These are phyloP conservation scores for Backusella tuberculispora DNA, from an alignment of 192 early-diverging fungal species.

Conservation along the genomic window DNA sequence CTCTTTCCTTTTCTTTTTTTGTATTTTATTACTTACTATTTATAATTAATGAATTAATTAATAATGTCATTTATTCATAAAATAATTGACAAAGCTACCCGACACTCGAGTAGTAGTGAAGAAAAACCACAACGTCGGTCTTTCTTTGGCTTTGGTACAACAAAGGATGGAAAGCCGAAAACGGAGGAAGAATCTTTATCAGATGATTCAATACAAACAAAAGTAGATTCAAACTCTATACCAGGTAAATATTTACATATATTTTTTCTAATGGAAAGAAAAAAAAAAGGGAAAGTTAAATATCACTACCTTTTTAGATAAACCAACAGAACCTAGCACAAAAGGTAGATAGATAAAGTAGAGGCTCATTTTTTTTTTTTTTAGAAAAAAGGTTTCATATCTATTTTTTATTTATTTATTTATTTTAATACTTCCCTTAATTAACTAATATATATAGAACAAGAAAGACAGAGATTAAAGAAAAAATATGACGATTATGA, in stretches of 20 bases:
- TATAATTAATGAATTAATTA: too few species aligned
- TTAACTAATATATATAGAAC: neutral
- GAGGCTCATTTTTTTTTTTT: too few species aligned
- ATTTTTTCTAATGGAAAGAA: too few species aligned
- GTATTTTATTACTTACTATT: neutral
- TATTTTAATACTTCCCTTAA: neutral
- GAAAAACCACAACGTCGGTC: conserved; percentile 21
- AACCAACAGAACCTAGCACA: neutral
- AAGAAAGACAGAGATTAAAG: conserved; percentile 12
- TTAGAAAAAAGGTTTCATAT: too few species aligned
- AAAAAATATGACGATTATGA: conserved; percentile 6
- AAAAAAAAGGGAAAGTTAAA: too few species aligned
- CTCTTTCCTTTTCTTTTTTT: neutral
- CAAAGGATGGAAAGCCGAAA: conserved; percentile 20
- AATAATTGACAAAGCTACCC: conserved; percentile 1
- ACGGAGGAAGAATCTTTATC: neutral
- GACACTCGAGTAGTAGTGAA: neutral
- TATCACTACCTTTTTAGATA: neutral
- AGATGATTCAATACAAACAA: conserved; percentile 1
- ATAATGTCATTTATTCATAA: conserved; percentile 21
- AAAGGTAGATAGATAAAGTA: neutral
- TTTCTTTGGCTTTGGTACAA: conserved; percentile 18
- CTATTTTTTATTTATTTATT: neutral
- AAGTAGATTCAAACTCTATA: neutral
- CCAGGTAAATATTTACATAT: neutral